A percentile compares a stretch with the other conserved stretches of the same genome.
Evolutionary conservation across 1,284 basidiomycete genomes (phyloP).

Genomic region (Apiotrichum akiyoshidainum): DNA sequence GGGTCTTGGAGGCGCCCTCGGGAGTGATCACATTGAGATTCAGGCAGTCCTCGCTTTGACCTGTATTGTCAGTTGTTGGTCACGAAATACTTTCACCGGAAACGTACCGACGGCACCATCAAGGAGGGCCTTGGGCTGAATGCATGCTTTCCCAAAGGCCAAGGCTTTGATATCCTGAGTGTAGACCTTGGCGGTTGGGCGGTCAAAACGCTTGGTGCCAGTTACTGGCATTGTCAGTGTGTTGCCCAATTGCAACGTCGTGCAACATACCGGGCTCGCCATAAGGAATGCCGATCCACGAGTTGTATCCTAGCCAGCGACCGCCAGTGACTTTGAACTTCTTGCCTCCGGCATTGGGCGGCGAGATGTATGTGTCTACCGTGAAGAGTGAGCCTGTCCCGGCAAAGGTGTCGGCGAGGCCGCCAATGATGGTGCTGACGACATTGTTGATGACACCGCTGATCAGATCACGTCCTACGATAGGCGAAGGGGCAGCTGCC

Average conservation of each 20-base stretch:
- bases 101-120: constrained; percentile 9
- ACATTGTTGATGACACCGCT: too few relatives aligned
- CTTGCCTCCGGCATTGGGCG: too few relatives aligned
- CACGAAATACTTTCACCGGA: too few relatives aligned
- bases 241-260: too few relatives aligned
- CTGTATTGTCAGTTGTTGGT: too few relatives aligned
- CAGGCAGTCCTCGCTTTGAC: constrained; percentile 49
- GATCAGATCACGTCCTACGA: too few relatives aligned
- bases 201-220: constrained; percentile 47
- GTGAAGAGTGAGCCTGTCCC: too few relatives aligned
- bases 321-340: constrained; percentile 6
- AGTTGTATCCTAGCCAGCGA: constrained; percentile 1
- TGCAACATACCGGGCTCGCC: constrained; percentile 12
- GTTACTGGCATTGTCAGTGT: background rate
- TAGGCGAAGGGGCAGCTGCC: too few relatives aligned
- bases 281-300: constrained; percentile 15
- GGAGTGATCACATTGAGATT: constrained; percentile 48
- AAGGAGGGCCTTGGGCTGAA: constrained; percentile 30
- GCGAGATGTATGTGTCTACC: too few relatives aligned
- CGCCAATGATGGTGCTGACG: too few relatives aligned
- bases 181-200: constrained; percentile 27
- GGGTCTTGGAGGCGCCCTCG: constrained; percentile 16
- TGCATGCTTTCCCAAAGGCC: constrained; percentile 33
- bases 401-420: too few relatives aligned
- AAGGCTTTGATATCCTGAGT: constrained; percentile 33